Percentiles rank a stretch among this genome's conserved stretches.
Conservation (phyloP, 1,139 yeast genomes). For the Pichia sp. region DNA sequence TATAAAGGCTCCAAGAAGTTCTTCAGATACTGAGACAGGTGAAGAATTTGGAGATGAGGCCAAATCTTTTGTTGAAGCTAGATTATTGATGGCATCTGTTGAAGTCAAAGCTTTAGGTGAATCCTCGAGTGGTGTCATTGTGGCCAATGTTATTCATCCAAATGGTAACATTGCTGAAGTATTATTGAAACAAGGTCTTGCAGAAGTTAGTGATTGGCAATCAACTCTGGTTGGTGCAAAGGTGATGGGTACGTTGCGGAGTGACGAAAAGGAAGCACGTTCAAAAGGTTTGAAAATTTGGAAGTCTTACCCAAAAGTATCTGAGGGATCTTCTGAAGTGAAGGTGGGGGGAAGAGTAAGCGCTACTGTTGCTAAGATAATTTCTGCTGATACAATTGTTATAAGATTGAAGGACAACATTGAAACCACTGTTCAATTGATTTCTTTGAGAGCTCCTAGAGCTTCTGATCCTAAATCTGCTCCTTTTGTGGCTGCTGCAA, state of each 20-base stretch:
- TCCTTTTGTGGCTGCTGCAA: slow-evolving; percentile 55
- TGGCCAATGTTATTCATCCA: slow-evolving; percentile 52
- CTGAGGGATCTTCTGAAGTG: slow-evolving; percentile 20
- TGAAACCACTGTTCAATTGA: slow-evolving; percentile 59
- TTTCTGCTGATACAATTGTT: slow-evolving; percentile 63
- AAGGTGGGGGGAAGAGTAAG: slow-evolving; percentile 42
- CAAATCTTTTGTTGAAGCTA: slow-evolving; percentile 56
- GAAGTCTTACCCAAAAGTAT: slow-evolving; percentile 33
- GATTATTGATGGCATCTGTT: slow-evolving; percentile 59
- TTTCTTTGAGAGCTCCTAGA: slow-evolving; percentile 70
- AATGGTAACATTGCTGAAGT: slow-evolving; percentile 72
- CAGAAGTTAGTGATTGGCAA: slow-evolving; percentile 79
- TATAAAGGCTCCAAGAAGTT: slow-evolving; percentile 62
- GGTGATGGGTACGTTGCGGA: slow-evolving; percentile 54
- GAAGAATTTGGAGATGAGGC: slow-evolving; percentile 61
- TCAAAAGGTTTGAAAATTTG: slow-evolving; percentile 56
- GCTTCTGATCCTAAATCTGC: slow-evolving; percentile 52
- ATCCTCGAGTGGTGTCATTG: slow-evolving; percentile 55
- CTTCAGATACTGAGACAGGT: slow-evolving; percentile 31
- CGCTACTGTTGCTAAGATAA: slow-evolving; percentile 51
- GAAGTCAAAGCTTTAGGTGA: slow-evolving; percentile 54
- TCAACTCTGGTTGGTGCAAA: slow-evolving; percentile 62
- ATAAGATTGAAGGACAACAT: slow-evolving; percentile 42
- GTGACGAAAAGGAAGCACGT: slow-evolving; percentile 63
- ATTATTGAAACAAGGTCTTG: slow-evolving; percentile 62